Percentiles rank a stretch among this genome's conserved stretches.
These are phyloP conservation scores for Aureobasidium sp. DNA, from an alignment of 2,329 filamentous ascomycete species.

Conservation along the genomic window DNA sequence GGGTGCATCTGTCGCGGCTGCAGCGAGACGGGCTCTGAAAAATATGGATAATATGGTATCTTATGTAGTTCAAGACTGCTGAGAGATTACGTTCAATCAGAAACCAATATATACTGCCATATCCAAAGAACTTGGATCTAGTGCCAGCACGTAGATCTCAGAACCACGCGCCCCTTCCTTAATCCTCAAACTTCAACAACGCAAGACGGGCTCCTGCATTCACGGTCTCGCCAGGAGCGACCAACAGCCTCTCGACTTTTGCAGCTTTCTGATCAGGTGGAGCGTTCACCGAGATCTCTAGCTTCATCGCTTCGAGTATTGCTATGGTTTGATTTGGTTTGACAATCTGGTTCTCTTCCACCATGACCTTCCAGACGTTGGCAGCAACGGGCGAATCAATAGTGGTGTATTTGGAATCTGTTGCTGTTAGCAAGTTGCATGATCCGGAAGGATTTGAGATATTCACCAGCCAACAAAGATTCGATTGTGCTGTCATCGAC, in stretches of 20 bases:
- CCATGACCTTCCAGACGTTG: conserved; percentile 52
- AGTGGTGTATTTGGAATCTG: conserved; percentile 39
- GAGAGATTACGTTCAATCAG: no score
- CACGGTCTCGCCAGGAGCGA: conserved; percentile 46
- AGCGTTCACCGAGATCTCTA: conserved; percentile 50
- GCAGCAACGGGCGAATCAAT: conserved; percentile 51
- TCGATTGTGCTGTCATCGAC: conserved; percentile 57
- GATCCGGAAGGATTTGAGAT: background rate
- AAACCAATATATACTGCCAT: background rate
- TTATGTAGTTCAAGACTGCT: no score
- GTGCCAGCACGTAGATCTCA: background rate
- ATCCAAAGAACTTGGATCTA: background rate
- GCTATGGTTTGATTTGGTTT: conserved; percentile 39
- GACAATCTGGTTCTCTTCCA: conserved; percentile 42
- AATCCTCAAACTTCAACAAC: conserved; percentile 26
- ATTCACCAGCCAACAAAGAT: conserved; percentile 50
- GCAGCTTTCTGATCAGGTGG: conserved; percentile 35
- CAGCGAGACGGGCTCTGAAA: background rate
- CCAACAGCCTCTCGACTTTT: conserved; percentile 45
- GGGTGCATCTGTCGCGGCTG: background rate
- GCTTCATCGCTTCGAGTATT: conserved; percentile 53
- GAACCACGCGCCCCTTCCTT: background rate
- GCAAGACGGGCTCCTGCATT: conserved; percentile 40
- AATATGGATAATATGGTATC: background rate
- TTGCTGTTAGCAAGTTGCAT: background rate